Base-by-base conservation (phyloP, 2,329 filamentous ascomycete genomes). In the Fusarium guadeloupense region DNA sequence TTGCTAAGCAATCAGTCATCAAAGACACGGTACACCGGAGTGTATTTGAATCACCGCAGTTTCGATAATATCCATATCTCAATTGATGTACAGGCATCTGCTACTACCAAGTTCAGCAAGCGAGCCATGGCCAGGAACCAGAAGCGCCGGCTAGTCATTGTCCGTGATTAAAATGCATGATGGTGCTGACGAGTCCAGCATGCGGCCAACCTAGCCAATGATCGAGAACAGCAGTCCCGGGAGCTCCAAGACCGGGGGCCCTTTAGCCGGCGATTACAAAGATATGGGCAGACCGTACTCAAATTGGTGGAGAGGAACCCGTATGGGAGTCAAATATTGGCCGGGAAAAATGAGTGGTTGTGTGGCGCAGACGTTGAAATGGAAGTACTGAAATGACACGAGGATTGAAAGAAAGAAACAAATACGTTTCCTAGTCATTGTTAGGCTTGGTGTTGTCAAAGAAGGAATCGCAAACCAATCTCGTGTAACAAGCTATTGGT, bases 211-310 rank as follows among this genome's bases (percentile, higher is more conserved):
- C 16, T 25, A 37, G 16, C 60, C 42, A 64, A 63, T 61, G 26
- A 26, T 21, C 26, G 31, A 25, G 30, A 34, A 26, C 28, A 46
- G 6, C 26, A 51, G 16, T 44, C 45, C 41, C 44, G 54, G 60
- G 54, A 63, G 54, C 16, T 28, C n/a, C n/a, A n/a, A n/a, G n/a
- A n/a, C n/a, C n/a, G 39, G 31, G 43, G 48, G 60, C 31, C 33
- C 38, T 47, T 64, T 61, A 64, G 30, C 55, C 60, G 60, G 59
- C 16, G 39, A 53, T 39, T 38, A 50, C 39, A 42, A 55, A 61
- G 45, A 25, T n/a, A n/a, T 23, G 34, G 56, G n/a, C 34, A 25
- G 39, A 21, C 14, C 34, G 31, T 44, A 19, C 20, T 44, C 25
- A 41, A 33, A 9, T 43, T 7, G 54, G 34, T 26, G 42, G 47